Evolutionary conservation across 371 early-diverging fungal genomes (phyloP), one percentile per base, ranked within the genome.

Genomic region (Mortierella sp.): DNA sequence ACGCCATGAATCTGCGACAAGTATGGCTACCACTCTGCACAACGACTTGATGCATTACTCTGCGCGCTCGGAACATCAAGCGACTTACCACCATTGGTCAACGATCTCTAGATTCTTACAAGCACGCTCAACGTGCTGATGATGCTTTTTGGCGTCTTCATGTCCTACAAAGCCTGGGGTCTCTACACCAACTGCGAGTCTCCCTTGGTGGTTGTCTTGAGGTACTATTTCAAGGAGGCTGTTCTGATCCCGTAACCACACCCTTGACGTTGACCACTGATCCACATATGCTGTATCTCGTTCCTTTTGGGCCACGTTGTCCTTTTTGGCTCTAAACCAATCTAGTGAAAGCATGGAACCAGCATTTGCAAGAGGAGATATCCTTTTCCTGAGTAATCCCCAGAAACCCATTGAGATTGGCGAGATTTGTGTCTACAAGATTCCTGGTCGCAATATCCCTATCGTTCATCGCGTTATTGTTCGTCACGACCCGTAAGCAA

Each of bases 271-370:
- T n/a, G n/a, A n/a, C n/a, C n/a, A n/a, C n/a, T n/a, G n/a, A n/a
- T n/a, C n/a, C n/a, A n/a, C n/a, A n/a, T n/a, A n/a, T n/a, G n/a
- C n/a, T n/a, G n/a, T n/a, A n/a, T n/a, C n/a, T n/a, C n/a, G n/a
- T n/a, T n/a, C n/a, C n/a, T n/a, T n/a, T n/a, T n/a, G n/a, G n/a
- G n/a, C n/a, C n/a, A n/a, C n/a, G n/a, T n/a, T n/a, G n/a, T n/a
- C n/a, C n/a, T n/a, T n/a, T n/a, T n/a, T n/a, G n/a, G n/a, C n/a
- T n/a, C n/a, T n/a, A n/a, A n/a, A n/a, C n/a, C n/a, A n/a, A n/a
- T n/a, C n/a, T n/a, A 98, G 97, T 82, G 99, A 95, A 65, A 95
- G 95, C 80, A 99, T 99, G 99, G 95, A 94, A 63, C 99, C 99
- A 31, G 99, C 97, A 24, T 99, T 99, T 79, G 86, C 94, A 63